phyloP scores from a whole-genome alignment of 176 grass and related monocot species.

The Juncus inflexus region DNA sequence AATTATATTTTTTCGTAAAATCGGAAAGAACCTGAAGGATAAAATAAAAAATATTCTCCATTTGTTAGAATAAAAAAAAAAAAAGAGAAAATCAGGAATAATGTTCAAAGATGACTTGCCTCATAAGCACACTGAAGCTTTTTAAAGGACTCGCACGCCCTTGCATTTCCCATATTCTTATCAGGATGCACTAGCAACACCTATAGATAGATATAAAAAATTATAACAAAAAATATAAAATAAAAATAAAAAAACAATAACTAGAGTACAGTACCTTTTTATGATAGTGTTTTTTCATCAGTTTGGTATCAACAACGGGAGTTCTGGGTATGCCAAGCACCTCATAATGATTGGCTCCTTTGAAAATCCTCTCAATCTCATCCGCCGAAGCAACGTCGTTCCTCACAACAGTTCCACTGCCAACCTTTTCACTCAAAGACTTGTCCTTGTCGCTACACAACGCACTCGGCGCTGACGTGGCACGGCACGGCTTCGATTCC shows the following conservation, averaged over 20 bases:
- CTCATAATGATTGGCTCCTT: slow-evolving; percentile 80
- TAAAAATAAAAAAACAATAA: background rate
- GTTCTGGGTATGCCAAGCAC: slow-evolving; percentile 55
- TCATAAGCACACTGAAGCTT: slow-evolving; percentile 99
- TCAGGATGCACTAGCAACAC: slow-evolving; percentile 93
- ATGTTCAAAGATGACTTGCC: slow-evolving; percentile 42
- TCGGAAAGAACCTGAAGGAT: slow-evolving; percentile 73
- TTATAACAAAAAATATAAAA: slow-evolving; percentile 9
- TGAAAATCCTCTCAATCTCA: slow-evolving; percentile 95
- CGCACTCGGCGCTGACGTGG: slow-evolving; percentile 57
- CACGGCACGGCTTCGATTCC: slow-evolving; percentile 51
- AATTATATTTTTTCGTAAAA: slow-evolving; percentile 77
- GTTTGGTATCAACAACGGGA: slow-evolving; percentile 42
- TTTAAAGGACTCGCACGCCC: slow-evolving; percentile 96
- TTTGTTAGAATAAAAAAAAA: slow-evolving; percentile 2
- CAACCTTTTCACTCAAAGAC: slow-evolving; percentile 14
- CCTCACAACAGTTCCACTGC: slow-evolving; percentile 49
- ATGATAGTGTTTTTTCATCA: slow-evolving; percentile 71
- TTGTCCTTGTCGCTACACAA: slow-evolving; percentile 51
- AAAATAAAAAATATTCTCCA: slow-evolving; percentile 1
- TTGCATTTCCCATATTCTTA: slow-evolving; percentile 85
- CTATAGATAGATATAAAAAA: slow-evolving; percentile 49
- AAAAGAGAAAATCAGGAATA: slow-evolving; percentile 7
- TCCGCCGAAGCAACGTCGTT: slow-evolving; percentile 62
- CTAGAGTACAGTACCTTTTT: slow-evolving; percentile 47